Base-by-base conservation (phyloP, 345 rosid species). In the Adansonia digitata region DNA sequence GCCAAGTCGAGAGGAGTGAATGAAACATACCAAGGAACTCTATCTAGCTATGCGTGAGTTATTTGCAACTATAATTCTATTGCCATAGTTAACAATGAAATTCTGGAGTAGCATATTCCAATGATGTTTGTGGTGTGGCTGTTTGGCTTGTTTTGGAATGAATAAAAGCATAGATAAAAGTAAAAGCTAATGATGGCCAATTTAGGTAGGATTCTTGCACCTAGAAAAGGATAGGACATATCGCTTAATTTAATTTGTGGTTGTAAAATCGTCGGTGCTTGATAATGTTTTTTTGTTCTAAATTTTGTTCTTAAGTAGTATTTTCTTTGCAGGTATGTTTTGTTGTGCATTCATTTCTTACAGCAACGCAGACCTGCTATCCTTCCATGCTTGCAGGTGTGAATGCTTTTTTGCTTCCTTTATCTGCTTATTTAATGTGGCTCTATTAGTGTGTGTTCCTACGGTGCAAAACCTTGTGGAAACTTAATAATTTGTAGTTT, bases 31-130 rank as follows among this genome's bases (percentile, higher is more conserved):
- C 97, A 89, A 57, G 99, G 99, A 86, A 94, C 99, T 37, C 83
- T 94, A 31, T 94, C 99, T 69, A 94, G 99, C 87, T 94, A 94
- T 71, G 99, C 99, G 98, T 94, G 79, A 89, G 98, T 88, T 68
- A 22, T 56, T 74, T 64, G 40, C 22, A 56, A 42, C 26, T 45
- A 66, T 34, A n/a, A 12, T 48, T 63, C 26, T 66, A 29, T 79
- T 74, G 45, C 40, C 24, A 67, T 70, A 71, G 61, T 69, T 57
- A n/a, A 55, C 34, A 52, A 66, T 29, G 31, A 49, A 64, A 51
- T 66, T 66, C 22, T 45, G 64, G 29, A 31, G 29, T 13, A 46
- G 31, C 22, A 10, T 31, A 70, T 46, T n/a, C 73, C 14, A 46
- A 34, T 65, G 49, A n/a, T 71, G 57, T 49, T 45, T 70, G 55